phyloP scores from a whole-genome alignment of 768 basidiomycete species.

The Psilocybe azurescens region DNA sequence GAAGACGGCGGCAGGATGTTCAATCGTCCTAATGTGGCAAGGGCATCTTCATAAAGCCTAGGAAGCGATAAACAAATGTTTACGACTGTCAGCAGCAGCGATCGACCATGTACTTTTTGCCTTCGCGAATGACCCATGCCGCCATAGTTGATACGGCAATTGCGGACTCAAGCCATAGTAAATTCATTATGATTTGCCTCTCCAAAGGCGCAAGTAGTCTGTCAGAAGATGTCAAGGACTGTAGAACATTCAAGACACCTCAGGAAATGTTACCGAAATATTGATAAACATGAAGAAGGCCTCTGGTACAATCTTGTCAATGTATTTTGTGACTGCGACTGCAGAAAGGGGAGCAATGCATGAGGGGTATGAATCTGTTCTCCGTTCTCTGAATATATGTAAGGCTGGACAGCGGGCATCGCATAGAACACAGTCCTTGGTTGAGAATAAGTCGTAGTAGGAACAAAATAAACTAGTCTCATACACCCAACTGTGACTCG shows the following conservation, averaged over 20 bases:
- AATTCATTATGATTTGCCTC: constrained; percentile 85
- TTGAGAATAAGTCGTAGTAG: not conserved
- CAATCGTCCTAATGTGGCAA: constrained; percentile 65
- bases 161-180: constrained; percentile 86
- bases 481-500: too few relatives aligned
- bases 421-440: not conserved
- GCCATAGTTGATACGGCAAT: constrained; percentile 71
- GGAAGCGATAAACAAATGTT: constrained; percentile 20
- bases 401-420: constrained; percentile 32
- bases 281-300: constrained; percentile 88
- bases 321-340: constrained; percentile 78
- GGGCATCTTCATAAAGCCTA: constrained; percentile 76
- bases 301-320: constrained; percentile 81
- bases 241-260: constrained; percentile 15
- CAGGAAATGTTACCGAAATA: constrained; percentile 70
- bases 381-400: constrained; percentile 32
- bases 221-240: constrained; percentile 26
- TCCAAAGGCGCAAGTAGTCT: constrained; percentile 82
- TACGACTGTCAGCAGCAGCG: constrained; percentile 19
- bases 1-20: constrained; percentile 70
- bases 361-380: constrained; percentile 50
- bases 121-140: constrained; percentile 78
- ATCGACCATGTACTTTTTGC: constrained; percentile 58
- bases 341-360: constrained; percentile 77
- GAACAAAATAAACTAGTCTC: too few relatives aligned